phyloP scores from a whole-genome alignment of 768 basidiomycete species.

The Boletus tylopilopsis region DNA sequence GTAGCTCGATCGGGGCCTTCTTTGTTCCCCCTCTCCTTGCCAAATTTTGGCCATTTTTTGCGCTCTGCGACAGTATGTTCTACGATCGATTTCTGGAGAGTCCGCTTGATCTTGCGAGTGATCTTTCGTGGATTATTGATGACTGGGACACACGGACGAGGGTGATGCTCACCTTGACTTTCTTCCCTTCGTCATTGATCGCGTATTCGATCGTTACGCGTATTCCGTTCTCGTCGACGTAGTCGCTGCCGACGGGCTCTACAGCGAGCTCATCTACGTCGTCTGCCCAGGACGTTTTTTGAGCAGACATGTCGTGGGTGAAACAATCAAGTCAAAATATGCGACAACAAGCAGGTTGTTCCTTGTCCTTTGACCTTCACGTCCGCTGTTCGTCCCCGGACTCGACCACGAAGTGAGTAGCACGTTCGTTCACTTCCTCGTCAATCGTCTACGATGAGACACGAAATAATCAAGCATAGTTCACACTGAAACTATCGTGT shows the following conservation, averaged over 20 bases:
- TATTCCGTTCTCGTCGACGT: slow-evolving; percentile 81
- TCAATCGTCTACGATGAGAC: slow-evolving; percentile 22
- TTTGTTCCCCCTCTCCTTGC: slow-evolving; percentile 81
- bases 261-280: slow-evolving; percentile 73
- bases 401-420: too few species aligned
- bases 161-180: slow-evolving; percentile 67
- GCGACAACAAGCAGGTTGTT: slow-evolving; percentile 8
- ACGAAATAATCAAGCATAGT: slow-evolving; percentile 74
- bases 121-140: slow-evolving; percentile 46
- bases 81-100: slow-evolving; percentile 87
- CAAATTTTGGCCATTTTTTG: slow-evolving; percentile 92
- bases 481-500: slow-evolving; percentile 91
- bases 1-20: slow-evolving; percentile 91
- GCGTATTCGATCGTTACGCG: slow-evolving; percentile 80
- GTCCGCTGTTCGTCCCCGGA: too few species aligned
- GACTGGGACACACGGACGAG: neutral
- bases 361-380: too few species aligned
- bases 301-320: slow-evolving; percentile 20
- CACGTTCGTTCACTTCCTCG: slow-evolving; percentile 34
- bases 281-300: slow-evolving; percentile 84
- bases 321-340: slow-evolving; percentile 17
- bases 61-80: slow-evolving; percentile 92
- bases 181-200: slow-evolving; percentile 90
- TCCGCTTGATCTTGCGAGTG: slow-evolving; percentile 81
- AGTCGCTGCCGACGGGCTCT: slow-evolving; percentile 58